Evolutionary conservation across 1,139 yeast species (phyloP), one percentile per base, ranked within the genome.

Genomic region (Ogataea hybrid): DNA sequence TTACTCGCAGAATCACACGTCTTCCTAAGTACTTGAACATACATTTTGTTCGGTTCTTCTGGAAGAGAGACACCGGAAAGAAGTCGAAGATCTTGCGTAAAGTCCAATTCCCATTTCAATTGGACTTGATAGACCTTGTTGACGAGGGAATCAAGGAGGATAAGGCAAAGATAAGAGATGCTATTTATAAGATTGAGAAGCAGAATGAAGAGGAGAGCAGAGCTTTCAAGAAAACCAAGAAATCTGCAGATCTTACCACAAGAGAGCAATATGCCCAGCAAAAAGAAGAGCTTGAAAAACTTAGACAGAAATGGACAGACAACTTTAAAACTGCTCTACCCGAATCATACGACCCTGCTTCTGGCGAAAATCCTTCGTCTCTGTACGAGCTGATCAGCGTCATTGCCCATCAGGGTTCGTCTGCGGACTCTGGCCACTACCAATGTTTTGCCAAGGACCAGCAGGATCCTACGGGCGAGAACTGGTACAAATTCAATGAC

Each of bases 381-480:
- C 77, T 92, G 29, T 92, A 92, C 61, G 89, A 88, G 53, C 75
- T 94, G 51, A 71, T 71, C 39, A 92, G 96, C 1, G 79, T 92
- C 21, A 79, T 92, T 46, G 89, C 97, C 2, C 99, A 92, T 66
- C 85, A 84, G 57, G 99, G 99, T 35, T 84, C 96, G 5, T 81
- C 90, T 37, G 97, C 98, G 0, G 97, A 94, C 63, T 84, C 96
- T 29, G 99, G 99, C 5, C 99, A 92, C 64, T 92, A 94, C 63
- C 97, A 89, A 65, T 81, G 95, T 18, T 92, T 86, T 67, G 84
- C 85, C 22, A 80, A 77, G 55, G 90, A 87, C 62, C 77, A 75
- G 41, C 67, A 68, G 35, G 94, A 83, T 58, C 57, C 72, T 38
- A 75, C 69, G 25, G 88, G 85, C 31, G 79, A 82, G 33, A 75